A percentile compares a stretch with the other conserved stretches of the same genome.
Conservation (phyloP, 2,329 filamentous ascomycete species). For the Arthrobotrys megalospora region DNA sequence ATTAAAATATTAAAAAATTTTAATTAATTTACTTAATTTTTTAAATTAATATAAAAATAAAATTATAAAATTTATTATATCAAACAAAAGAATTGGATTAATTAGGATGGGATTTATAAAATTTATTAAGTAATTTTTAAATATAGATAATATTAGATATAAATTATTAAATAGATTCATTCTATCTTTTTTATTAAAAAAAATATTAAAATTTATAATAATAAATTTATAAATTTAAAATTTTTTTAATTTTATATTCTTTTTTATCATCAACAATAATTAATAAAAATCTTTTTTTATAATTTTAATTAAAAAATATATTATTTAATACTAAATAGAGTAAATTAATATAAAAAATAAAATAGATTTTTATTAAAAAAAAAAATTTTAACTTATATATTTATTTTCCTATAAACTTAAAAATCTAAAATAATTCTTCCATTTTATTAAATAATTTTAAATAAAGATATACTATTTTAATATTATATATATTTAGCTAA, state of each 20-base stretch:
- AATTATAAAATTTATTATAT: neutral
- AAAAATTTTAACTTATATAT: neutral
- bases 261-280: neutral
- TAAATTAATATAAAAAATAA: neutral
- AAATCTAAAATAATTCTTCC: neutral
- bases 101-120: too few species aligned
- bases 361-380: too few species aligned
- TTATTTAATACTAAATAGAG: neutral
- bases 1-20: constrained; percentile 4
- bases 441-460: constrained; percentile 2
- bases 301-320: neutral
- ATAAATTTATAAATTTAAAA: neutral
- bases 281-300: too few species aligned
- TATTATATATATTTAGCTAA: neutral
- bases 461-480: neutral
- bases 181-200: too few species aligned
- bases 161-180: too few species aligned
- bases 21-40: neutral
- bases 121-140: too few species aligned
- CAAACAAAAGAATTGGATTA: neutral
- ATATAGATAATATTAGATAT: too few species aligned
- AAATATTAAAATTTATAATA: too few species aligned
- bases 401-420: neutral
- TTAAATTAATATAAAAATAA: constrained; percentile 15
- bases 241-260: neutral